A percentile compares a stretch with the other conserved stretches of the same genome.
These are phyloP conservation scores for Cicer bijugum DNA, from an alignment of 306 rosid species.

Conservation along the genomic window DNA sequence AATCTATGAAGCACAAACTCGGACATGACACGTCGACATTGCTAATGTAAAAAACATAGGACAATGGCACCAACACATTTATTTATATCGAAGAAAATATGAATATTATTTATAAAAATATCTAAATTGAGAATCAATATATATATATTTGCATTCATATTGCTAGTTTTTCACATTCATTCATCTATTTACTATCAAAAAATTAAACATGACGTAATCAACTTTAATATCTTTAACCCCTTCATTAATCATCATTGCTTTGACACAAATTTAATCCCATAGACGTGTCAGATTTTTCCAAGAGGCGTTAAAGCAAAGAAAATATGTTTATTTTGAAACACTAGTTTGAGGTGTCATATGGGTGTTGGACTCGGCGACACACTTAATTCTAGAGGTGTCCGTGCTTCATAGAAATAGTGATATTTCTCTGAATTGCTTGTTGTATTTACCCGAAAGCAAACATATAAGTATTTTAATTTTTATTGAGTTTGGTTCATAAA, in stretches of 20 bases:
- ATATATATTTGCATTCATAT: too few species aligned
- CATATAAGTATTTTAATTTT: slow-evolving; percentile 11
- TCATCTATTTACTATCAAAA: background rate
- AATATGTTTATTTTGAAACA: background rate
- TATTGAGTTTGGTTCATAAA: slow-evolving; percentile 23
- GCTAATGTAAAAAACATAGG: background rate
- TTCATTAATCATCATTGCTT: background rate
- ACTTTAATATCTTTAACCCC: background rate
- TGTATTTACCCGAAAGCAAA: slow-evolving; percentile 20
- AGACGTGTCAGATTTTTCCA: background rate
- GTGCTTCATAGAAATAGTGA: background rate
- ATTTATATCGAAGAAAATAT: too few species aligned
- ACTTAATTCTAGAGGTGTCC: too few species aligned
- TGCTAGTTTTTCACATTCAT: background rate
- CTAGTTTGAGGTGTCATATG: background rate
- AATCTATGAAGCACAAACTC: background rate
- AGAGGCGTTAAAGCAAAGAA: background rate
- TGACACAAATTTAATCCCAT: background rate
- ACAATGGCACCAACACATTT: background rate
- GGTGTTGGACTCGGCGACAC: too few species aligned
- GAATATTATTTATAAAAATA: background rate
- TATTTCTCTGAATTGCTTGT: slow-evolving; percentile 3
- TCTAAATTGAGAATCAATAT: background rate
- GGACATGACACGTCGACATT: background rate
- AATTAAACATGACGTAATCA: background rate